Base-by-base conservation (phyloP, 768 basidiomycete species). In the Leccinum boreale region DNA sequence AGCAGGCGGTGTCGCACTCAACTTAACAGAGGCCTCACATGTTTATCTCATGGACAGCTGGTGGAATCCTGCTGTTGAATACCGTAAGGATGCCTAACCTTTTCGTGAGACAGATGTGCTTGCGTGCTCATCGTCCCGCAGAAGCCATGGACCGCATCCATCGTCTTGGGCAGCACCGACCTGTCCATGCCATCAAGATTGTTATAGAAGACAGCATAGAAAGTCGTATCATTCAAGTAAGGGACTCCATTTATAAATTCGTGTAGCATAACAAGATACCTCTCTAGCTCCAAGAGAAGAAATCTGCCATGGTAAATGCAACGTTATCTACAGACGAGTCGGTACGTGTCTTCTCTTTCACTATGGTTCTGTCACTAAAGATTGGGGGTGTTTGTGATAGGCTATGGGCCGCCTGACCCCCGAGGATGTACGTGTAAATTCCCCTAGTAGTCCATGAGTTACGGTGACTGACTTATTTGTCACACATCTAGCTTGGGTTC, bases 61-160 rank as follows among this genome's bases (percentile, higher is more conserved):
- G 93, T 96, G 95, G 95, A 98, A 98, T 69, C 95, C 95, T 7
- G 94, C 94, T n/a, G 87, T 91, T 53, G 90, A 91, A 76, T 92
- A 81, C 66, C 89, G 90, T 91, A 70, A 75, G 90, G 79, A 21
- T 15, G 44, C 29, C 17, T 31, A 8, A 49, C 7, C 52, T 51
- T 26, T 11, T 44, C 19, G 31, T 17, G 36, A 49, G 44, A 28
- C 44, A 24, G 33, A 44, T 44, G 10, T 11, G 23, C 7, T 44
- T 5, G 45, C 46, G 36, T 65, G 7, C 52, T 59, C 33, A 58
- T 49, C 11, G 4, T 36, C 29, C 26, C 59, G 61, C 81, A 91
- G 89, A 94, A 82, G 93, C 92, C 3, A 98, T 96, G 94, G 94
- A 96, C 71, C 90, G 95, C 55, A 97, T 98, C 59, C 95, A 98